Base-by-base conservation (phyloP, 1,284 basidiomycete species). In the Moesziomyces parantarcticus region DNA sequence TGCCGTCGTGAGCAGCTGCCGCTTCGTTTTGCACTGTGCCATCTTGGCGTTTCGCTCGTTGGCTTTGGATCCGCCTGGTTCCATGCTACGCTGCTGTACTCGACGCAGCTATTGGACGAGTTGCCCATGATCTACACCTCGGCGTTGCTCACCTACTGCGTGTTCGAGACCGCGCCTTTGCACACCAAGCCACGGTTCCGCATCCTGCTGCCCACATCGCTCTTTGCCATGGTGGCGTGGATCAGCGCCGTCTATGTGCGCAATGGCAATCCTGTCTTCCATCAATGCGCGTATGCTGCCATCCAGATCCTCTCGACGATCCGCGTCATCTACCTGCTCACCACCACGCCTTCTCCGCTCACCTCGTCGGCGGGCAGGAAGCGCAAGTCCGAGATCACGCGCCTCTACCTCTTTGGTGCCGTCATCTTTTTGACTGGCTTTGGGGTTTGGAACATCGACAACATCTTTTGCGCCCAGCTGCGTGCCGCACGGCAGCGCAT, bases 381-480 rank as follows among this genome's bases (percentile, higher is more conserved):
- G 23, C 53, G 60, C 21, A 60, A 58, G 29, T n/a, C 29, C 2
- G 51, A 71, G 18, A 75, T 64, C 34, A 26, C 36, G 3, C 29
- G 50, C 2, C 26, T 69, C 9, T 68, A 69, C 49, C 36, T 56
- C n/a, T 42, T 62, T 8, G 80, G 82, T 18, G 46, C 69, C 0
- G 26, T 55, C 21, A 75, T 83, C 25, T 87, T 83, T 59, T 26
- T 81, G 21, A 25, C 50, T 2, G 87, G 86, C 2, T 88, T 88
- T 60, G 78, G 69, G 2, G 84, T 87, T 43, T 88, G 87, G 87
- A 88, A 88, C 78, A 55, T 87, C 13, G 87, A 88, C 76, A 88
- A 88, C 76, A 79, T 87, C 60, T 87, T 85, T 50, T 88, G 86
- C 73, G 61, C 55, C 39, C 44, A 58, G 39, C 60, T 83, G n/a